These are phyloP conservation scores for Zasmidium cellare DNA, from an alignment of 2,329 filamentous ascomycete species.

Conservation along the genomic window DNA sequence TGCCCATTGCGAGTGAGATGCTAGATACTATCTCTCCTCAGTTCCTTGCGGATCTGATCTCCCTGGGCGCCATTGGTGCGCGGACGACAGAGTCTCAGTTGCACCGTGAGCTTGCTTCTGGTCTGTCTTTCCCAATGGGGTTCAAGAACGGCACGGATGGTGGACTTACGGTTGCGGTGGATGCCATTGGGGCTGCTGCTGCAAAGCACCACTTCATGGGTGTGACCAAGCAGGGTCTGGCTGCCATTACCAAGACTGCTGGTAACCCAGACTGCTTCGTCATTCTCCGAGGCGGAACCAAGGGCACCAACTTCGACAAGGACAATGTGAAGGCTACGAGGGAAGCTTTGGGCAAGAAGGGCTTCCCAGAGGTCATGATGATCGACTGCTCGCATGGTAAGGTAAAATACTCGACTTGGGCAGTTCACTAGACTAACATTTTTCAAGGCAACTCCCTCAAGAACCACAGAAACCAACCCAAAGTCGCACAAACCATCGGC, in stretches of 20 bases:
- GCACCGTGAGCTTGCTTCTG: slow-evolving; percentile 92
- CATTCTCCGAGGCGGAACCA: slow-evolving; percentile 87
- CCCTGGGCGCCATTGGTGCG: slow-evolving; percentile 91
- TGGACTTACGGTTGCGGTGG: slow-evolving; percentile 84
- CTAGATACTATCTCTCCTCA: slow-evolving; percentile 98
- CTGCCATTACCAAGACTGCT: slow-evolving; percentile 87
- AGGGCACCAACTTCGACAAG: slow-evolving; percentile 90
- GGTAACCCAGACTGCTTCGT: slow-evolving; percentile 98
- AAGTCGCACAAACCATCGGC: slow-evolving; percentile 77
- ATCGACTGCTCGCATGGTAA: slow-evolving; percentile 95
- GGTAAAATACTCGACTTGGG: too few relatives aligned
- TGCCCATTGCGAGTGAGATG: slow-evolving; percentile 98
- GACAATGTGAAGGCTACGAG: slow-evolving; percentile 78
- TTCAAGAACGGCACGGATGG: slow-evolving; percentile 99
- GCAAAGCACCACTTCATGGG: slow-evolving; percentile 97
- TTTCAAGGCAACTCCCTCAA: slow-evolving; percentile 86
- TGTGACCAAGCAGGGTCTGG: slow-evolving; percentile 95
- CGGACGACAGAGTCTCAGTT: slow-evolving; percentile 95
- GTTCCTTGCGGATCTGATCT: slow-evolving; percentile 94
- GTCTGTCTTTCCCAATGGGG: slow-evolving; percentile 93
- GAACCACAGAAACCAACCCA: slow-evolving; percentile 95
- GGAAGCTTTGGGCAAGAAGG: slow-evolving; percentile 77
- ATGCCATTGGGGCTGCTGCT: slow-evolving; percentile 81
- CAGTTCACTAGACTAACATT: too few relatives aligned
- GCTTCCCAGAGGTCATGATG: slow-evolving; percentile 88